Evolutionary conservation across 1,139 yeast species (phyloP).

Genomic region (Hyphopichia wangnamkhiaoensis): DNA sequence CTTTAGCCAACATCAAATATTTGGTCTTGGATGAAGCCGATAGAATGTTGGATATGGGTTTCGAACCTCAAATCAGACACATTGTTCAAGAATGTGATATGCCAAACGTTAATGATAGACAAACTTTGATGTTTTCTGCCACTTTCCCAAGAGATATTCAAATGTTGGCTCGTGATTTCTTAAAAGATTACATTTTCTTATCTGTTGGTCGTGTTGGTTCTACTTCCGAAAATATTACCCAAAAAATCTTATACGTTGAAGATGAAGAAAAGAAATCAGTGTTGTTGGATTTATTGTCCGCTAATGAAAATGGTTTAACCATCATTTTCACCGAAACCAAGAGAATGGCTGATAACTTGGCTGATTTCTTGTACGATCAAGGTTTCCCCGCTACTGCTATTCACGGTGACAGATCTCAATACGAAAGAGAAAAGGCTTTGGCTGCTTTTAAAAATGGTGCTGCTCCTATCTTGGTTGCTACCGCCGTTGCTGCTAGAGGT

Average conservation of each 20-base stretch:
- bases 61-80: constrained; percentile 98
- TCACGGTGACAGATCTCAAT: constrained; percentile 98
- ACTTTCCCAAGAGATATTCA: constrained; percentile 98
- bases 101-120: constrained; percentile 91
- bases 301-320: constrained; percentile 83
- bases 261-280: constrained; percentile 93
- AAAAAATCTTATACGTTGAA: constrained; percentile 89
- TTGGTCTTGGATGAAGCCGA: constrained; percentile 98
- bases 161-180: constrained; percentile 94
- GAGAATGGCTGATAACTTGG: constrained; percentile 96
- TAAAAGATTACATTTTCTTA: constrained; percentile 91
- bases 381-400: constrained; percentile 96
- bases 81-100: constrained; percentile 97
- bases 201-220: constrained; percentile 99
- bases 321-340: constrained; percentile 96
- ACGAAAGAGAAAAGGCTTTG: constrained; percentile 96
- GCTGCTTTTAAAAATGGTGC: constrained; percentile 84
- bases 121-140: constrained; percentile 97
- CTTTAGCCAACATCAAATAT: constrained; percentile 86
- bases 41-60: constrained; percentile 99
- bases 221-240: constrained; percentile 96
- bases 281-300: constrained; percentile 78
- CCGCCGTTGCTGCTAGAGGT: constrained; percentile 99
- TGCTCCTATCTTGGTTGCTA: constrained; percentile 93
- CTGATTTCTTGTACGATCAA: constrained; percentile 87